A percentile compares a stretch with the other conserved stretches of the same genome.
phyloP scores from a whole-genome alignment of 2,329 filamentous ascomycete genomes.

The Penicillium capsulatum region DNA sequence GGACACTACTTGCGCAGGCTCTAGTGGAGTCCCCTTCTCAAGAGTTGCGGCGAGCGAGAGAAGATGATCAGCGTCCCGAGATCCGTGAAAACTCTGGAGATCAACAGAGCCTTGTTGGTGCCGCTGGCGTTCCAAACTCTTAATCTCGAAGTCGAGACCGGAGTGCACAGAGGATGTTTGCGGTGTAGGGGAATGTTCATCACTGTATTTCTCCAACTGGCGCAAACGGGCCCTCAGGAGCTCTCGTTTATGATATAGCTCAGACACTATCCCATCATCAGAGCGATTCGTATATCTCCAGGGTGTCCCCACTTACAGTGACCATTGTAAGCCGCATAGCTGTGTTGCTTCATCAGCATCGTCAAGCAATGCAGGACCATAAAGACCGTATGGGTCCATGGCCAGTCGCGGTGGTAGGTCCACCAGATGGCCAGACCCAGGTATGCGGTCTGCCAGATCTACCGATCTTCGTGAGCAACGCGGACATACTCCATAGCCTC shows the following conservation, averaged over 20 bases:
- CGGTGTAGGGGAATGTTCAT: background rate
- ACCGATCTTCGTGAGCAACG: background rate
- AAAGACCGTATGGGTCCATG: conserved; percentile 77
- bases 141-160: conserved; percentile 7
- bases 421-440: conserved; percentile 60
- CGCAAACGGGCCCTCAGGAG: conserved; percentile 18
- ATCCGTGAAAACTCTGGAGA: conserved; percentile 10
- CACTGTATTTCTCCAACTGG: conserved; percentile 9
- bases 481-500: too few relatives aligned
- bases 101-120: conserved; percentile 40
- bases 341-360: conserved; percentile 75
- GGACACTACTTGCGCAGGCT: conserved; percentile 52
- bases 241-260: conserved; percentile 51
- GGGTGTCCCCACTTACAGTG: conserved; percentile 44
- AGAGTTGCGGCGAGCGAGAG: conserved; percentile 60
- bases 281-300: too few relatives aligned
- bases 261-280: conserved; percentile 45
- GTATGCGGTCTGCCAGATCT: conserved; percentile 66
- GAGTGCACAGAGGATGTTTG: background rate
- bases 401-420: conserved; percentile 69
- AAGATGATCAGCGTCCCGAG: conserved; percentile 50
- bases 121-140: conserved; percentile 25
- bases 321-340: conserved; percentile 72
- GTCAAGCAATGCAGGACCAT: conserved; percentile 66
- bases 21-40: conserved; percentile 55